Evolutionary conservation across 2,329 filamentous ascomycete species (phyloP), one percentile per base, ranked within the genome.

Genomic region (Exophiala mesophila): DNA sequence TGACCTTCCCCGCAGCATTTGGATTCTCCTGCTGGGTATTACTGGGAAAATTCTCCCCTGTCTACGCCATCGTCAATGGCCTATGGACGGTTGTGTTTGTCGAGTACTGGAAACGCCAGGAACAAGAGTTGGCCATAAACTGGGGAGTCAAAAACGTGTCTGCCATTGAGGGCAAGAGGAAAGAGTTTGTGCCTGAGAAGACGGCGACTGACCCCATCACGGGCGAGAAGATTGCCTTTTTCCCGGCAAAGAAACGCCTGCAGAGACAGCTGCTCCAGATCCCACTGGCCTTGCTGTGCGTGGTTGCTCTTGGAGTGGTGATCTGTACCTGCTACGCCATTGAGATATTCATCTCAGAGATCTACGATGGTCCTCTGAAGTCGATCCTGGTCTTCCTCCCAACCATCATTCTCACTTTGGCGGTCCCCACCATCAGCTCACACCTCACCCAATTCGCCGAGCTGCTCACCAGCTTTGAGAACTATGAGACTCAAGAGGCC

Each of bases 21-120:
- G 90, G 90, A 3, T 72, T 86, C 29, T 72, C 77, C 1, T 78
- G 83, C 9, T 96, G 88, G 85, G 63, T 89, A 20, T 69, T 94
- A n/a, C 71, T 95, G 0, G 88, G 88, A 6, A 78, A 83, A 44
- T 97, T 88, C 65, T 95, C 89, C 2, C 77, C 81, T 44, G 64
- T 88, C 36, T 96, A 94, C 56, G 86, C 85, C 10, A 63, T 89
- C 1, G 73, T 83, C 32, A 89, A 83, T 59, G 83, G 81, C 23
- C 68, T 95, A n/a, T 95, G 89, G 87, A 83, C 83, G 44, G 81
- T 92, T 2, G 70, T 90, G 35, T 96, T 96, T 59, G 84, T 94
- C 43, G 90, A 97, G 61, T 95, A 85, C 64, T 97, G 90, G 90
- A 95, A 94, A 68, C 84, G 90, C 57, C 87, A 94, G 62, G 88